Percentiles rank a stretch among this genome's conserved stretches.
phyloP scores from a whole-genome alignment of 2,329 filamentous ascomycete species.

The Teratosphaeriaceae sp. region DNA sequence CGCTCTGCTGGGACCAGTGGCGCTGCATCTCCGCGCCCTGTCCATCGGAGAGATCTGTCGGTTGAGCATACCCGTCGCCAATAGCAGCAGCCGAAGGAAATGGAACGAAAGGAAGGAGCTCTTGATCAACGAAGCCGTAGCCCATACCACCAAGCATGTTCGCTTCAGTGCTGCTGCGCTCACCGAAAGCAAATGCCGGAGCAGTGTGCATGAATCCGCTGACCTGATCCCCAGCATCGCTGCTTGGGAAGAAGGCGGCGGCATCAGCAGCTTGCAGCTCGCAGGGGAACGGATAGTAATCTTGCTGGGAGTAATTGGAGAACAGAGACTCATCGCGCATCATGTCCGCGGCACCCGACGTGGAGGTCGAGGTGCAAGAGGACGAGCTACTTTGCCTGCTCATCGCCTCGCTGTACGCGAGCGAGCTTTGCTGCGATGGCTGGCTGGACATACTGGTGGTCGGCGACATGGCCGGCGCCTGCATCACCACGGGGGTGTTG shows the following conservation, averaged over 20 bases:
- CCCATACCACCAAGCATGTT: constrained; percentile 21
- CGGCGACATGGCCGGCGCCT: constrained; percentile 18
- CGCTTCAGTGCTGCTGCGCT: constrained; percentile 11
- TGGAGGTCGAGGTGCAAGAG: constrained; percentile 18
- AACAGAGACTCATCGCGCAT: constrained; percentile 38
- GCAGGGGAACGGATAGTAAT: constrained; percentile 22
- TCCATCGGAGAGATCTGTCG: constrained; percentile 5
- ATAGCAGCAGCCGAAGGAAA: constrained; percentile 15
- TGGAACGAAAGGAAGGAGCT: constrained; percentile 12
- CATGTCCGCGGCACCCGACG: constrained; percentile 38
- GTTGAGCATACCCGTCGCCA: constrained; percentile 14
- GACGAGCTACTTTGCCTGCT: constrained; percentile 40
- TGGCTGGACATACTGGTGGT: constrained; percentile 24
- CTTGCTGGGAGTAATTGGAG: constrained; percentile 18
- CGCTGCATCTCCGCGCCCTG: constrained; percentile 19
- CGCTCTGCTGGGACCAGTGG: constrained; percentile 17
- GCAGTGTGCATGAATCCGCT: constrained; percentile 10
- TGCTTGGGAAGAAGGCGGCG: constrained; percentile 22
- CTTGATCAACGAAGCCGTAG: constrained; percentile 21
- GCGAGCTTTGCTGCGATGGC: constrained; percentile 20
- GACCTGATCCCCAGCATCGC: too few relatives aligned
- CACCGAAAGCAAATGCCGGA: constrained; percentile 13
- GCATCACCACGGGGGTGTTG: constrained; percentile 14
- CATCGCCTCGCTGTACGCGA: constrained; percentile 30
- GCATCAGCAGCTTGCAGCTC: constrained; percentile 12